Conservation (phyloP, 345 rosid genomes). For the Pistacia atlantica region DNA sequence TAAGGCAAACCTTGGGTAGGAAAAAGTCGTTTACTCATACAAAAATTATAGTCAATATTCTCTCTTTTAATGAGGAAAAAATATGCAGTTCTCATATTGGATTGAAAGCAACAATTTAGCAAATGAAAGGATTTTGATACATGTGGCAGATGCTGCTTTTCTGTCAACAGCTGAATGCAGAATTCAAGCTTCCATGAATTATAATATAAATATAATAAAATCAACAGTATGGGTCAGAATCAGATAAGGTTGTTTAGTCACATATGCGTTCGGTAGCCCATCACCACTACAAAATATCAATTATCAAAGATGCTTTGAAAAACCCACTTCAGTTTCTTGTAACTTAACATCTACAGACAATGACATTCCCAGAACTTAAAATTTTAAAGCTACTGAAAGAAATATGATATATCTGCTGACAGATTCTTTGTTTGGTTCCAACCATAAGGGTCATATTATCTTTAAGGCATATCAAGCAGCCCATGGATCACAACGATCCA, state of each 20-base stretch:
- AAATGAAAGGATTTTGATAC: not conserved
- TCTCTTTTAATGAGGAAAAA: no score
- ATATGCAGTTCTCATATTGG: not conserved
- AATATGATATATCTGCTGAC: not conserved
- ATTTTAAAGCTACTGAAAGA: not conserved
- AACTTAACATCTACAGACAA: not conserved
- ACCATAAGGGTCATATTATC: not conserved
- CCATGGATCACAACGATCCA: not conserved
- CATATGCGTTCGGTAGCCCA: slow-evolving; percentile 19
- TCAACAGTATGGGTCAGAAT: not conserved
- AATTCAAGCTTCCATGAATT: not conserved
- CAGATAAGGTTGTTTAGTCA: not conserved
- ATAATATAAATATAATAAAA: no score
- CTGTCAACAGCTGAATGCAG: not conserved
- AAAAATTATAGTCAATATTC: no score
- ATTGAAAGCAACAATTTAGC: not conserved
- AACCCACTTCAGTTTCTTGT: not conserved
- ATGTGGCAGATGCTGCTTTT: not conserved
- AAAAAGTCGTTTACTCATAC: no score
- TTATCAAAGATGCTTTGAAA: slow-evolving; percentile 16
- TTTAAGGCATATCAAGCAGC: not conserved
- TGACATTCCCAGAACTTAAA: not conserved
- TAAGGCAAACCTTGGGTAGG: no score
- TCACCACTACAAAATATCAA: slow-evolving; percentile 5
- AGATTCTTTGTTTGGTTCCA: not conserved